Conservation (phyloP, 1,284 basidiomycete species). For the Polyporus tsugae region DNA sequence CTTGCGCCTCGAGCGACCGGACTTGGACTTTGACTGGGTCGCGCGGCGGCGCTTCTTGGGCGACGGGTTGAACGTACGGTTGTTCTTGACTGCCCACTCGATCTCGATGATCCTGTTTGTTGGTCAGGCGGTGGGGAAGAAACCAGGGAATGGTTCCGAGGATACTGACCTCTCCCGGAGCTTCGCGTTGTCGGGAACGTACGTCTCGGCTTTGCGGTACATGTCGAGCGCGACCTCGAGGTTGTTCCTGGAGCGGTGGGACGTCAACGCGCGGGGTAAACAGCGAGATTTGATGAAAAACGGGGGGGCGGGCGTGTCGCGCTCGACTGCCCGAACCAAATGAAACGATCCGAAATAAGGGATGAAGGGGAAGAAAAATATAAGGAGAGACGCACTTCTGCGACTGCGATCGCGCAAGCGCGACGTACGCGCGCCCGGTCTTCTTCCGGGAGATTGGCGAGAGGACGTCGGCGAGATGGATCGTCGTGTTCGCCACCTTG, state of each 20-base stretch:
- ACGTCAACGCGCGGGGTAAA: neutral
- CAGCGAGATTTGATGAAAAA: too few relatives aligned
- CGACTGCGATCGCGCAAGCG: conserved; percentile 77
- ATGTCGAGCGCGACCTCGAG: conserved; percentile 75
- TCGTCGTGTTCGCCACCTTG: conserved; percentile 67
- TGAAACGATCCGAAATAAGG: neutral
- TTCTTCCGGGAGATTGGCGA: conserved; percentile 79
- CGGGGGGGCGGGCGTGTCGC: neutral
- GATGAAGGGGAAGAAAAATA: neutral
- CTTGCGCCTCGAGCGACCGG: conserved; percentile 22
- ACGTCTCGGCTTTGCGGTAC: conserved; percentile 77
- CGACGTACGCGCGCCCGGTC: conserved; percentile 77
- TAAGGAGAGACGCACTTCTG: conserved; percentile 77
- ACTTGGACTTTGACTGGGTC: conserved; percentile 39
- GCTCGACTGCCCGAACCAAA: neutral
- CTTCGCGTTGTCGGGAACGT: conserved; percentile 81
- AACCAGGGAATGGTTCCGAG: conserved; percentile 57
- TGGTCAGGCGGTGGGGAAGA: conserved; percentile 43
- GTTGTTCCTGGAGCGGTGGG: conserved; percentile 60
- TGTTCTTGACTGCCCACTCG: conserved; percentile 73
- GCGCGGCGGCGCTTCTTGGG: conserved; percentile 59
- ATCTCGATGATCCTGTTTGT: conserved; percentile 74
- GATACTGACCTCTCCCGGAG: conserved; percentile 84
- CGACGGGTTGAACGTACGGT: conserved; percentile 65
- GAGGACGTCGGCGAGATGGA: conserved; percentile 63